Conservation (phyloP, 345 rosid species). For the Dipteronia sinensis region DNA sequence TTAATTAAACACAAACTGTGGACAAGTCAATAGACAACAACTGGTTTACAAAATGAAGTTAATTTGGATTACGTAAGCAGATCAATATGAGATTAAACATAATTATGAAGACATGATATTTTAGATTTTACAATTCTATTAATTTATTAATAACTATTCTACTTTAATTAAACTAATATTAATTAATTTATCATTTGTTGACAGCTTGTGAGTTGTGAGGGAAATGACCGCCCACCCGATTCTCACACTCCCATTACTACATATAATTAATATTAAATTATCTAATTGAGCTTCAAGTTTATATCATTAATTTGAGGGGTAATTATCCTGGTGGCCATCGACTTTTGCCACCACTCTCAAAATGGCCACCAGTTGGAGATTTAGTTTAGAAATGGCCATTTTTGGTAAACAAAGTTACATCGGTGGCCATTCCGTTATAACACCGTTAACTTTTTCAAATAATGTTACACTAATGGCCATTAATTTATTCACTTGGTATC, state of each 20-base stretch:
- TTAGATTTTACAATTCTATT: background rate
- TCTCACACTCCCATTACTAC: background rate
- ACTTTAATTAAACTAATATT: constrained; percentile 2
- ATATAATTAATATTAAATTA: background rate
- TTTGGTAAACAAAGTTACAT: too few species aligned
- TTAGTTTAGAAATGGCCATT: too few species aligned
- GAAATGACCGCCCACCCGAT: background rate
- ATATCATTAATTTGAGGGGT: background rate
- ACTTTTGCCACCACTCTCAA: too few species aligned
- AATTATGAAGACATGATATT: constrained; percentile 27
- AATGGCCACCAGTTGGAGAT: too few species aligned
- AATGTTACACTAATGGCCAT: too few species aligned
- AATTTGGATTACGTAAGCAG: constrained; percentile 22
- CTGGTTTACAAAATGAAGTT: constrained; percentile 2
- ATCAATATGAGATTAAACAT: constrained; percentile 20
- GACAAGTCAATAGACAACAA: constrained; percentile 7
- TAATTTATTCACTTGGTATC: too few species aligned
- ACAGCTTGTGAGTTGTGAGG: constrained; percentile 19
- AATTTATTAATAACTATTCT: background rate
- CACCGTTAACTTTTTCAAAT: too few species aligned
- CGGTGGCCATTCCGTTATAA: too few species aligned
- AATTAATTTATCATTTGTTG: constrained; percentile 11
- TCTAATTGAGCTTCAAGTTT: background rate
- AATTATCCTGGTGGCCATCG: too few species aligned
- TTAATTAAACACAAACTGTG: background rate